Base-by-base conservation (phyloP, 371 early-diverging fungal species). In the Haplosporangium sp. region DNA sequence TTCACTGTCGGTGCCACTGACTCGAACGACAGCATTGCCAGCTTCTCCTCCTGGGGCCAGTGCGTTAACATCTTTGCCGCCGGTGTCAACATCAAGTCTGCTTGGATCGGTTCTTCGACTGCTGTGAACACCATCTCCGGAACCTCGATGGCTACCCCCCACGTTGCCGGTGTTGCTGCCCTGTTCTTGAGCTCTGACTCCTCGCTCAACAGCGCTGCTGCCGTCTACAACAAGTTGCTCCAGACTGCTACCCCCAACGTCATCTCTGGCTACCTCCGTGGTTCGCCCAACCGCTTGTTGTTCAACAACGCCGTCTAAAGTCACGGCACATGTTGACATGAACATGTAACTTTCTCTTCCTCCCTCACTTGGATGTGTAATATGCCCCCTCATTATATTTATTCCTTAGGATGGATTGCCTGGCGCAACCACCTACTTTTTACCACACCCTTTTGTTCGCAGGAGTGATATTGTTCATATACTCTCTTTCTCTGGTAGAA, bases 1-100 rank as follows among this genome's bases (percentile, higher is more conserved):
- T 83, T 96, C 64, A 96, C 97, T 12, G 95, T 96, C 13, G 97
- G 94, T 6, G 92, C 93, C 16, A 86, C 91, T 6, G 89, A 90
- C 82, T 81, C 81, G 40, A 66, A 71, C 37, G 93, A 94, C 83
- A 82, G 75, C 45, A 84, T 86, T 45, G 93, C 93, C 36, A 86
- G 71, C 71, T 94, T 93, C 86, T 88, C 90, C 40, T 91, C 80
- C 48, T 74, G 43, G 16, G 74, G 81, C 11, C 45, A 45, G 36
- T 77, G 77, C 72, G 80, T 75, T 52, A 51, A 80, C 50, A 58
- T 82, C 23, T 67, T 74, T 65, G 83, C 61, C 68, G 64, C 73
- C 57, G 73, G 69, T 64, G 57, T 79, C 29, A 47, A 77, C 61
- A 74, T 45, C 76, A 82, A 43, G 46, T 51, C 54, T 58, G 71